phyloP scores from a whole-genome alignment of 257 asterid species.

The Linaria vulgaris region DNA sequence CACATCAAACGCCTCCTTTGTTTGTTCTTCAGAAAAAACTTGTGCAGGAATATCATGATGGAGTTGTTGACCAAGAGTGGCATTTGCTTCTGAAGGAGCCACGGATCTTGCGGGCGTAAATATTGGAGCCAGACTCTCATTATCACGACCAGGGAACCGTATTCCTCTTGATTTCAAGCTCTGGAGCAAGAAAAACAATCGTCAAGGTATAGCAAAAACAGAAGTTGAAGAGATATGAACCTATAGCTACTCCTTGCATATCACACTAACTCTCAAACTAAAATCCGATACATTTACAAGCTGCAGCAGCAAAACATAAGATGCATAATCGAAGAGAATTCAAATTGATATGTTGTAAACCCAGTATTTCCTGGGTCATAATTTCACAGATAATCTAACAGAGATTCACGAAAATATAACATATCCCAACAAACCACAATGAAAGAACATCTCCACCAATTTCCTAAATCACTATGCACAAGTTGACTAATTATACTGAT shows the following conservation, averaged over 20 bases:
- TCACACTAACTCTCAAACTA: neutral
- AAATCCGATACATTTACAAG: neutral
- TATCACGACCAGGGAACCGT: constrained; percentile 95
- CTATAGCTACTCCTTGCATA: neutral
- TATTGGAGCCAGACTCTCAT: constrained; percentile 92
- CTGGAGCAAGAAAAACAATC: constrained; percentile 34
- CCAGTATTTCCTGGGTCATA: neutral
- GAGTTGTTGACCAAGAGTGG: constrained; percentile 48
- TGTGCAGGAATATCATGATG: constrained; percentile 61
- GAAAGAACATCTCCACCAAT: no score
- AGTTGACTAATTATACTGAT: no score
- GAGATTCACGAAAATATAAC: no score
- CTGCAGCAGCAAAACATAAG: neutral
- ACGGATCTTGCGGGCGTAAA: constrained; percentile 93
- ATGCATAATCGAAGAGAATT: neutral
- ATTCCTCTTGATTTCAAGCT: constrained; percentile 92
- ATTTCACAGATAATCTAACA: no score
- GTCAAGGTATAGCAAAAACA: neutral
- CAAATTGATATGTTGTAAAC: neutral
- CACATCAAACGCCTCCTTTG: constrained; percentile 92
- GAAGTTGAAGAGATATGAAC: constrained; percentile 10
- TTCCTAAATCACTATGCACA: no score
- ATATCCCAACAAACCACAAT: no score
- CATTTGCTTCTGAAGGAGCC: constrained; percentile 51
- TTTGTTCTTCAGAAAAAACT: constrained; percentile 75